Conservation (phyloP, 1,284 basidiomycete species). For the Cutaneotrichosporon cutaneum region DNA sequence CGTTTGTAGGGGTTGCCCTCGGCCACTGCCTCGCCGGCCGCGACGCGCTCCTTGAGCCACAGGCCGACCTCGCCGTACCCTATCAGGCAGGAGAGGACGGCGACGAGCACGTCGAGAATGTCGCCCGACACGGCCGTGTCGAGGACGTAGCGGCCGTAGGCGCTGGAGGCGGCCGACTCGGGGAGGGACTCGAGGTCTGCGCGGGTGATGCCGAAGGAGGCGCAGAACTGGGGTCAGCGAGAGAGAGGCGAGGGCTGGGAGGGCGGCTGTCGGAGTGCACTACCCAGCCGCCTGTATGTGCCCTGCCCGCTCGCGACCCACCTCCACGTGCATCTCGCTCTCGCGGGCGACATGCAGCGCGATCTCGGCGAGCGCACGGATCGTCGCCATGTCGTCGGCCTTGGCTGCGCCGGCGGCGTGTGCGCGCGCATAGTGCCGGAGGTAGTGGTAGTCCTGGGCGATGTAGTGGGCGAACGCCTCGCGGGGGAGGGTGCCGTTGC, state of each 20-base stretch:
- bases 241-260: background rate
- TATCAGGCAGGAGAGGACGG: conserved; percentile 78
- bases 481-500: conserved; percentile 65
- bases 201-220: conserved; percentile 64
- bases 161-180: conserved; percentile 70
- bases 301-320: too few relatives aligned
- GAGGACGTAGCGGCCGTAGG: conserved; percentile 82
- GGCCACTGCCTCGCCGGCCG: conserved; percentile 58
- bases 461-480: conserved; percentile 81
- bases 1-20: conserved; percentile 67
- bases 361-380: conserved; percentile 65
- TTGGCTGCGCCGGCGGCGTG: conserved; percentile 72
- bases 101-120: conserved; percentile 70
- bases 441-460: conserved; percentile 60
- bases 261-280: too few relatives aligned
- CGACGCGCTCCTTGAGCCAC: conserved; percentile 66
- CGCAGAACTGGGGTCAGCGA: conserved; percentile 59
- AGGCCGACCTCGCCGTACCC: conserved; percentile 94
- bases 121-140: conserved; percentile 74
- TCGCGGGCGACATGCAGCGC: conserved; percentile 68
- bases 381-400: conserved; percentile 64
- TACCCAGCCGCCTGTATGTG: too few relatives aligned
- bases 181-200: conserved; percentile 63
- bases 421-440: conserved; percentile 55
- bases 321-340: conserved; percentile 66